Evolutionary conservation across 805 yeast species (phyloP).

Genomic region (Starmera pachycereana): DNA sequence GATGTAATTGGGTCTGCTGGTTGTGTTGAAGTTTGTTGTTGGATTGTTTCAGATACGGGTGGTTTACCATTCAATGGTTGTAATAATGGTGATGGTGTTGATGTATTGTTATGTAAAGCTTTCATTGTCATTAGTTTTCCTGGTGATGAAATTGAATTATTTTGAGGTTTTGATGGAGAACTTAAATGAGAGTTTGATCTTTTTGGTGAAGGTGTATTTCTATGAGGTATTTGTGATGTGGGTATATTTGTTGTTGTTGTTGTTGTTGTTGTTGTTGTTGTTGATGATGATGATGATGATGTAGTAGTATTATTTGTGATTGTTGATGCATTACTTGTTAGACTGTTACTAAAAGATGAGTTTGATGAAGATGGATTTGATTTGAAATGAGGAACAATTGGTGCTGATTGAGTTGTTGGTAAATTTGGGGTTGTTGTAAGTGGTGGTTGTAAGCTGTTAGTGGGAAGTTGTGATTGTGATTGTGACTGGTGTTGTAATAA

Average conservation of each 20-base stretch:
- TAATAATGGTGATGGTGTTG: conserved; percentile 16
- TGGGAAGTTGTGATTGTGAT: conserved; percentile 6
- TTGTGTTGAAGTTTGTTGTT: conserved; percentile 17
- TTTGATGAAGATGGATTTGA: background rate
- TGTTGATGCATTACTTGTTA: conserved; percentile 10
- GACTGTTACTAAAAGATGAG: background rate
- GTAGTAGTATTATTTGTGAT: background rate
- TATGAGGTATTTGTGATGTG: conserved; percentile 13
- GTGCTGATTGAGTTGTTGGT: background rate
- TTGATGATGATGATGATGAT: background rate
- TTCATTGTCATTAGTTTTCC: conserved; percentile 32
- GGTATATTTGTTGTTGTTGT: conserved; percentile 5
- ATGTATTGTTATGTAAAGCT: conserved; percentile 16
- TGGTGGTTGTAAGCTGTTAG: conserved; percentile 2
- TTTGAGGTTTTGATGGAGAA: conserved; percentile 21
- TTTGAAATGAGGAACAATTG: background rate
- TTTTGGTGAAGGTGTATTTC: conserved; percentile 39
- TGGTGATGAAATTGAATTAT: conserved; percentile 21
- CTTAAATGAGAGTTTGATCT: conserved; percentile 16
- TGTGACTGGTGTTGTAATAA: conserved; percentile 10
- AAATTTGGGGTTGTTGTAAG: conserved; percentile 1
- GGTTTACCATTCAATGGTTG: conserved; percentile 22
- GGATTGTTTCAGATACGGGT: too few relatives aligned
- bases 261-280: background rate
- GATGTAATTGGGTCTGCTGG: conserved; percentile 1